A percentile compares a stretch with the other conserved stretches of the same genome.
Conservation (phyloP, 148 eudicot genomes). For the Talinum fruticosum region DNA sequence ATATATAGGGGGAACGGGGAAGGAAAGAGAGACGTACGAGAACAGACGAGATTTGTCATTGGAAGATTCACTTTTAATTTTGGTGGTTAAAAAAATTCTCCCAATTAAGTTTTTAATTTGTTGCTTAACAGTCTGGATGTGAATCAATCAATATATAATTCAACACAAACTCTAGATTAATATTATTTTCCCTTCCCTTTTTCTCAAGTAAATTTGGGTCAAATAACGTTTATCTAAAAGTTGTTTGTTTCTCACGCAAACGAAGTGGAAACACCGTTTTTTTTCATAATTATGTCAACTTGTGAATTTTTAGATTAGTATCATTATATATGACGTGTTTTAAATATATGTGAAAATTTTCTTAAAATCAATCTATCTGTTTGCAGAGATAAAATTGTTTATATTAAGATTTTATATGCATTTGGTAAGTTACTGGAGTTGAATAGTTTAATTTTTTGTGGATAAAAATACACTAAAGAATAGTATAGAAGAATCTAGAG, state of each 20-base stretch:
- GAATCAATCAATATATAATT: background rate
- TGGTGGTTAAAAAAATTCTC: background rate
- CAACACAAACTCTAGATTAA: background rate
- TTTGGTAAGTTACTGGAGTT: too few relatives aligned
- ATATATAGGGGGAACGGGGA: background rate
- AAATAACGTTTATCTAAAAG: background rate
- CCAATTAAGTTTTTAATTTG: background rate
- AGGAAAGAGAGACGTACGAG: background rate
- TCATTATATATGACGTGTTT: background rate
- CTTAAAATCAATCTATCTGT: too few relatives aligned
- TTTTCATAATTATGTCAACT: background rate
- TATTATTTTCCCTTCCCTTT: too few relatives aligned
- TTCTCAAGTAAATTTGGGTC: background rate
- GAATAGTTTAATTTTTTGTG: too few relatives aligned
- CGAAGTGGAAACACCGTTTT: background rate
- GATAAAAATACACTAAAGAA: background rate
- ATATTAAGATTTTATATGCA: too few relatives aligned
- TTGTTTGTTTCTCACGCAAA: background rate
- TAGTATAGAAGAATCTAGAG: background rate
- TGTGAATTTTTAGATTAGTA: background rate
- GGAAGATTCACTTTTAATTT: background rate
- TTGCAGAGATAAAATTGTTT: too few relatives aligned
- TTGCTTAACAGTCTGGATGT: slow-evolving; percentile 1
- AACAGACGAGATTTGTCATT: background rate
- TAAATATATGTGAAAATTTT: too few relatives aligned